These are phyloP conservation scores for Lolium perenne DNA, from an alignment of 176 grass and related monocot genomes.

Conservation along the genomic window DNA sequence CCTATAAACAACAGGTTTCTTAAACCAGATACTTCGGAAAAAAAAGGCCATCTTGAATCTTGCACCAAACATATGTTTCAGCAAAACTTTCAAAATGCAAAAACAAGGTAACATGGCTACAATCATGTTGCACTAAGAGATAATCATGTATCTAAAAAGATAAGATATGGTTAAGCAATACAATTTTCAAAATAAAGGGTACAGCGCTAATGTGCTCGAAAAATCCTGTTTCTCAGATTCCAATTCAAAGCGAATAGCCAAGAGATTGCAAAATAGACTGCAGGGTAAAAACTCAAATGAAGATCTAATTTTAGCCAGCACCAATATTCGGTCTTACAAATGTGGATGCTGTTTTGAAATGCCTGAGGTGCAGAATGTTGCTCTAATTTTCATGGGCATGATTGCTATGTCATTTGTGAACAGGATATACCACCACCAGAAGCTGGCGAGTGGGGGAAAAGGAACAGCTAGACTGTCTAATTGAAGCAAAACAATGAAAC, in stretches of 20 bases:
- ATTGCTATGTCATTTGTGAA: constrained; percentile 66
- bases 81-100: constrained; percentile 46
- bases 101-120: constrained; percentile 54
- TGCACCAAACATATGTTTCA: constrained; percentile 54
- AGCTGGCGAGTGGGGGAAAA: constrained; percentile 43
- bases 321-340: constrained; percentile 71
- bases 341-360: constrained; percentile 47
- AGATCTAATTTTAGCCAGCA: constrained; percentile 77
- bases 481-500: constrained; percentile 24
- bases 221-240: not conserved
- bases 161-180: constrained; percentile 52
- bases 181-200: constrained; percentile 49
- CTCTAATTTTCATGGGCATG: constrained; percentile 70
- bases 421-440: constrained; percentile 51
- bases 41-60: constrained; percentile 53
- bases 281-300: constrained; percentile 59
- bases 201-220: constrained; percentile 43
- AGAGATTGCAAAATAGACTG: constrained; percentile 60
- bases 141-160: constrained; percentile 62
- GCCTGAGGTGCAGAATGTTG: constrained; percentile 63
- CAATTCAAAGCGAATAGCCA: constrained; percentile 24
- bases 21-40: constrained; percentile 65
- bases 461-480: constrained; percentile 28
- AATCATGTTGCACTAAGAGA: constrained; percentile 38
- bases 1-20: constrained; percentile 71